These are phyloP conservation scores for Bryoglossum gracile DNA, from an alignment of 495 filamentous ascomycete species.

Conservation along the genomic window DNA sequence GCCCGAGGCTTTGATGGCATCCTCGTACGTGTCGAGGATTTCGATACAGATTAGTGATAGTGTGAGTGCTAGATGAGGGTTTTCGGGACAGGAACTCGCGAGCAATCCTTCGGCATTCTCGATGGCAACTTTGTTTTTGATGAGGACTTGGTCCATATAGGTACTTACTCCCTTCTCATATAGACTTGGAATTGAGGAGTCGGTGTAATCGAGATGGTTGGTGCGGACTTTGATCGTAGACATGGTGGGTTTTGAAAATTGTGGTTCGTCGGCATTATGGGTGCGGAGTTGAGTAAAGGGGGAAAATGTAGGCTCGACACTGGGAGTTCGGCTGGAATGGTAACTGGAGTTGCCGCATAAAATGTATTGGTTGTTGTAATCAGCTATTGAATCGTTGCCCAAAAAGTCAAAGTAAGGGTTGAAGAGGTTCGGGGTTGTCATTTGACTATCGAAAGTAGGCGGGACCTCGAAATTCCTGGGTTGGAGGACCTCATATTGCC, in stretches of 20 bases:
- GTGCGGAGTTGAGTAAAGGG: background rate
- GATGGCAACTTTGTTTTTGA: slow-evolving; percentile 10
- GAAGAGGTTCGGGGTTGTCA: background rate
- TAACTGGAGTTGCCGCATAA: background rate
- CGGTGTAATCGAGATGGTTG: background rate
- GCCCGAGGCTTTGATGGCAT: slow-evolving; percentile 1
- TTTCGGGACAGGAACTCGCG: slow-evolving; percentile 3
- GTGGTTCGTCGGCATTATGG: background rate
- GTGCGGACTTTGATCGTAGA: background rate
- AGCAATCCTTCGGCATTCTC: slow-evolving; percentile 7
- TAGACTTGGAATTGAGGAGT: background rate
- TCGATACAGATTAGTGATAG: slow-evolving; percentile 8
- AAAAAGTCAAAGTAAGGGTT: slow-evolving; percentile 4
- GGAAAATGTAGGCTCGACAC: background rate
- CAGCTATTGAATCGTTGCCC: background rate
- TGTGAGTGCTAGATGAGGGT: slow-evolving; percentile 3
- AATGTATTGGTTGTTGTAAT: background rate
- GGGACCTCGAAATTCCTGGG: background rate
- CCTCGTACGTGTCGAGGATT: slow-evolving; percentile 8
- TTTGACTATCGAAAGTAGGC: background rate
- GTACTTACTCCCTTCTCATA: background rate
- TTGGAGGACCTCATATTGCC: slow-evolving; percentile 6
- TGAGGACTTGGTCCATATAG: slow-evolving; percentile 12
- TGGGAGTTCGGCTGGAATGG: slow-evolving; percentile 1
- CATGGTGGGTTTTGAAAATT: background rate